Base-by-base conservation (phyloP, 306 rosid species). In the Fragaria ananassa region DNA sequence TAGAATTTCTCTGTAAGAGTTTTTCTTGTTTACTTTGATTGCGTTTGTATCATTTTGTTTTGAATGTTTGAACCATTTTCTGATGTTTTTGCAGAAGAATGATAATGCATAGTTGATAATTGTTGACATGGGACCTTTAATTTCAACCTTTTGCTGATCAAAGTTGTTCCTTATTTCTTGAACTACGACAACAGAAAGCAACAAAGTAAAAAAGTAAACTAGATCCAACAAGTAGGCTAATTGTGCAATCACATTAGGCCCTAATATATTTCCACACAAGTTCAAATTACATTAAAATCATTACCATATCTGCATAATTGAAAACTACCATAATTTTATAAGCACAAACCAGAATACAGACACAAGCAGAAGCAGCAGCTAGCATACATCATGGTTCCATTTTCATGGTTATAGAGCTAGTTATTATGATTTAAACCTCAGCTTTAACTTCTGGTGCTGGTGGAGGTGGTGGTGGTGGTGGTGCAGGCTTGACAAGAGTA, bases 401-500 rank as follows among this genome's bases (percentile, higher is more conserved):
- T 41, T 63, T 25, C 35, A 64, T 74, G 78, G 74, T 35, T 12
- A 34, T 25, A 42, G 4, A 14, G 8, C n/a, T 74, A 58, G 14
- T 19, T 71, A 53, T 65, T 34, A 10, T 47, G 25, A 34, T 12
- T 35, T 34, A 76, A 73, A 57, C 68, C 23, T 74, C 78, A 49
- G 82, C 77, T 68, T 83, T 83, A 15, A 71, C 70, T 31, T 74
- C 77, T 23, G 15, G 45, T 11, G 73, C 62, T 61, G 78, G 15
- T 44, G 66, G 41, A 46, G 45, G 42, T 47, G 84, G 83, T 41
- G 68, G 42, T 44, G 83, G 39, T 7, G 66, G 75, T 71, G 85
- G 83, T 27, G 57, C 29, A 37, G 84, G 34, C 86, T 95, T 95
- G 82, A 84, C 90, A 65, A 84, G 89, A 44, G 79, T 81, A 23